Base-by-base conservation (phyloP, 768 basidiomycete species). In the Gloeostereum incarnatum region DNA sequence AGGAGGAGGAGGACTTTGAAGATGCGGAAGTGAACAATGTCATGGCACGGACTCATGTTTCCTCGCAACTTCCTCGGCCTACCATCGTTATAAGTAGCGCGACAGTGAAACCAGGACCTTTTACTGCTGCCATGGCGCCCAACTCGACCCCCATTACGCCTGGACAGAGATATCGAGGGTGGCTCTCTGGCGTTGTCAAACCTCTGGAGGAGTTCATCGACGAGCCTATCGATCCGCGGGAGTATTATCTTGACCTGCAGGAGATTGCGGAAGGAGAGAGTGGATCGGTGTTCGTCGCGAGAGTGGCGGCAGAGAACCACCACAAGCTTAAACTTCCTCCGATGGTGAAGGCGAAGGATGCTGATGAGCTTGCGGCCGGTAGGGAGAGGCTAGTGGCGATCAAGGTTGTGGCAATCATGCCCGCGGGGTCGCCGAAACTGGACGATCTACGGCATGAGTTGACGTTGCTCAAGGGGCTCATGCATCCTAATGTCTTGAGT, bases 211-310 rank as follows among this genome's bases (percentile, higher is more conserved):
- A 71, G 19, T 83, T 77, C 53, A 81, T 89, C 48, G 69, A 80
- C 45, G 70, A 76, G 34, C 53, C 61, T 1, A 55, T 73, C 14
- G 73, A 87, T 50, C 86, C 85, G 3, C 63, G 69, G 1, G 64
- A 71, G 3, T 69, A 73, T 41, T 89, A 83, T 55, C 58, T 66
- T 6, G 75, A 85, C 43, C 60, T 88, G 32, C 72, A 70, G 38
- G 87, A 88, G 58, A 80, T 91, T 20, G 87, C 84, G 0, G 82
- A 89, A 53, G 86, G 88, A 22, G 87, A 89, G 51, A 81, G 73
- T 29, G 88, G 88, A 3, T 78, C 73, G 2, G 82, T 91, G 14
- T 72, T 56, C 46, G 61, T 67, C 16, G 72, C 72, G 5, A 51
- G 58, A 5, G 50, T 74, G 33, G 52, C 60, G 8, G 47, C 40